Percentiles rank a stretch among this genome's conserved stretches.
These are phyloP conservation scores for Fusarium agapanthi DNA, from an alignment of 2,329 filamentous ascomycete genomes.

Conservation along the genomic window DNA sequence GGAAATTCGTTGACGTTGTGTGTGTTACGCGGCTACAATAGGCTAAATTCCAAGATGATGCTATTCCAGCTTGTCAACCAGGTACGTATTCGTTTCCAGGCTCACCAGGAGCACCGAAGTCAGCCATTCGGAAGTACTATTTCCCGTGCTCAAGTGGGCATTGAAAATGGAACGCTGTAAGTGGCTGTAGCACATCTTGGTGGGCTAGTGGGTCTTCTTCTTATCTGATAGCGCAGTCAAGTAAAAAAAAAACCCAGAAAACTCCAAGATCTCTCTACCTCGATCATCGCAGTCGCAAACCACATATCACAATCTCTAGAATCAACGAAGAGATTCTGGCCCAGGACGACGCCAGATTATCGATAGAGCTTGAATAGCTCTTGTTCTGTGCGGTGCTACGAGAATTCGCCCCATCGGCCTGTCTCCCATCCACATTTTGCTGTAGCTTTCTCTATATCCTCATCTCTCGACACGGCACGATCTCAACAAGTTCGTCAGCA, in stretches of 20 bases:
- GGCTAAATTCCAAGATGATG: slow-evolving; percentile 35
- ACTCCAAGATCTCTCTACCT: background rate
- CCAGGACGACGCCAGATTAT: background rate
- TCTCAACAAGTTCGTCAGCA: background rate
- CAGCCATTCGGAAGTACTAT: slow-evolving; percentile 21
- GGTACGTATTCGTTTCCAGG: slow-evolving; percentile 35
- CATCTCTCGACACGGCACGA: background rate
- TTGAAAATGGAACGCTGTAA: slow-evolving; percentile 28
- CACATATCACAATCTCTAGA: background rate
- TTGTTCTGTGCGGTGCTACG: background rate
- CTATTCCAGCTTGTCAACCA: slow-evolving; percentile 31
- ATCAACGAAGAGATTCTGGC: background rate
- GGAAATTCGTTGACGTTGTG: slow-evolving; percentile 15
- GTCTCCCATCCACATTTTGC: background rate
- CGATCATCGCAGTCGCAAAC: background rate
- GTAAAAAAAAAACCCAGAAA: background rate
- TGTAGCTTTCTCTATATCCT: background rate
- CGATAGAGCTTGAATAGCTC: background rate
- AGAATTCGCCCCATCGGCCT: background rate
- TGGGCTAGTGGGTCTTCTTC: background rate
- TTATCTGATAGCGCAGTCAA: background rate
- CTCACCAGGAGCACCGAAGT: background rate
- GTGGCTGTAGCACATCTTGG: background rate
- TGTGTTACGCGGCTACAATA: slow-evolving; percentile 35
- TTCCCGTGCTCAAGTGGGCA: background rate